These are phyloP conservation scores for Auricularia sp. DNA, from an alignment of 768 basidiomycete species.

Conservation along the genomic window DNA sequence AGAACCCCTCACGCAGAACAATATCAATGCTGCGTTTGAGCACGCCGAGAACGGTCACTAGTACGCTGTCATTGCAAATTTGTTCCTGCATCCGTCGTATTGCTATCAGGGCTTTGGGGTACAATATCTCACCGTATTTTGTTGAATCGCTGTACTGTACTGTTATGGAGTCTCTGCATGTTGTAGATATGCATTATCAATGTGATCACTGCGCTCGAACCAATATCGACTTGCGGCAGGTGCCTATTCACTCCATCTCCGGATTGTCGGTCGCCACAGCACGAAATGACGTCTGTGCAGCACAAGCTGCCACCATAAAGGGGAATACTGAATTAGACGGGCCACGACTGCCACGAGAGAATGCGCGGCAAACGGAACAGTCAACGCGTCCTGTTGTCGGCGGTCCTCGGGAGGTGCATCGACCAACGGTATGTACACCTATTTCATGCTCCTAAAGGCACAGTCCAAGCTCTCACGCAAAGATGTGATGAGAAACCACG, in stretches of 20 bases:
- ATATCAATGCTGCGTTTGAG: conserved; percentile 14
- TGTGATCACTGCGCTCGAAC: neutral
- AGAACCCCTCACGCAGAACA: conserved; percentile 16
- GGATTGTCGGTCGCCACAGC: neutral
- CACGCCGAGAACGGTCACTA: neutral
- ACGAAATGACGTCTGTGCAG: neutral
- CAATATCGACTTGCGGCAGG: neutral
- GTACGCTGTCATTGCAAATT: neutral
- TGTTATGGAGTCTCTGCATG: neutral
- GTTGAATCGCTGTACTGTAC: neutral
- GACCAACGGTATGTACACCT: neutral
- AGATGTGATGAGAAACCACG: neutral
- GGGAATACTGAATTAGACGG: neutral
- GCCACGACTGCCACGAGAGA: neutral
- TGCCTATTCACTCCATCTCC: neutral
- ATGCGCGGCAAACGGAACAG: neutral
- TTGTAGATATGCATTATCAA: neutral
- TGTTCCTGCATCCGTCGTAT: neutral
- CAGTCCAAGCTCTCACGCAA: neutral
- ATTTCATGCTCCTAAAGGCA: neutral
- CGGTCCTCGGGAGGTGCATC: neutral
- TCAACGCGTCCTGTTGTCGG: neutral
- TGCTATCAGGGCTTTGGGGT: neutral
- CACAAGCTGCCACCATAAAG: too few species aligned
- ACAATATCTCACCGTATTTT: neutral